phyloP scores from a whole-genome alignment of 2,329 filamentous ascomycete genomes.

The Penicillium sclerotiorum region DNA sequence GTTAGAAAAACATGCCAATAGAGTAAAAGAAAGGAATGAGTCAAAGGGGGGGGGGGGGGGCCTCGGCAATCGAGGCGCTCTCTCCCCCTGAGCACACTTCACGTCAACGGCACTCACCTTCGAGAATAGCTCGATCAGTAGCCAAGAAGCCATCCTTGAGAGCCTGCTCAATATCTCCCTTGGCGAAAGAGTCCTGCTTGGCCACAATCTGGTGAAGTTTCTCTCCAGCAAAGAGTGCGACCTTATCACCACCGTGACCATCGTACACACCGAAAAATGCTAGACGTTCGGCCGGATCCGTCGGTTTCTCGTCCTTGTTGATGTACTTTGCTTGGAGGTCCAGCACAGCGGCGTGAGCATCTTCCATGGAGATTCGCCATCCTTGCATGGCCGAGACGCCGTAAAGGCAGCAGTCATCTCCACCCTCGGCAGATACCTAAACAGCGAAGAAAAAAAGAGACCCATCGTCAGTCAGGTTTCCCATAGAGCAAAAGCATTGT shows the following conservation, averaged over 20 bases:
- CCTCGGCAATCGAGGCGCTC: background rate
- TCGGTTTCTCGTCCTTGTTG: conserved; percentile 58
- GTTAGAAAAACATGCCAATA: background rate
- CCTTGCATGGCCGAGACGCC: conserved; percentile 99
- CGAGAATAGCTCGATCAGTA: conserved; percentile 92
- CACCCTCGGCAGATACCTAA: conserved; percentile 83
- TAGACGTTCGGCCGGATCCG: conserved; percentile 70
- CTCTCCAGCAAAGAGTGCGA: conserved; percentile 88
- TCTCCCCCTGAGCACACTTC: background rate
- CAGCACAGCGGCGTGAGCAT: conserved; percentile 86
- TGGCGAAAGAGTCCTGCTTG: conserved; percentile 91
- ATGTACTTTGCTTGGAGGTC: conserved; percentile 70
- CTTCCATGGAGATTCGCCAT: conserved; percentile 99
- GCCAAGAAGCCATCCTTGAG: conserved; percentile 97
- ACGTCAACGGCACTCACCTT: conserved; percentile 65
- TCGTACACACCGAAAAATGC: conserved; percentile 99
- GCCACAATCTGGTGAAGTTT: conserved; percentile 92
- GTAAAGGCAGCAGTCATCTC: conserved; percentile 90
- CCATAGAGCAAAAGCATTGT: background rate
- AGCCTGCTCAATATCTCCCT: conserved; percentile 89
- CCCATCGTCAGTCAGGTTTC: conserved; percentile 1
- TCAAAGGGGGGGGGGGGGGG: background rate
- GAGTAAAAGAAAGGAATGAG: conserved; percentile 17
- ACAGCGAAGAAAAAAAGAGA: conserved; percentile 3
- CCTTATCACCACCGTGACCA: conserved; percentile 95